phyloP scores from a whole-genome alignment of 805 yeast genomes.

The Wickerhamomyces pijperi region DNA sequence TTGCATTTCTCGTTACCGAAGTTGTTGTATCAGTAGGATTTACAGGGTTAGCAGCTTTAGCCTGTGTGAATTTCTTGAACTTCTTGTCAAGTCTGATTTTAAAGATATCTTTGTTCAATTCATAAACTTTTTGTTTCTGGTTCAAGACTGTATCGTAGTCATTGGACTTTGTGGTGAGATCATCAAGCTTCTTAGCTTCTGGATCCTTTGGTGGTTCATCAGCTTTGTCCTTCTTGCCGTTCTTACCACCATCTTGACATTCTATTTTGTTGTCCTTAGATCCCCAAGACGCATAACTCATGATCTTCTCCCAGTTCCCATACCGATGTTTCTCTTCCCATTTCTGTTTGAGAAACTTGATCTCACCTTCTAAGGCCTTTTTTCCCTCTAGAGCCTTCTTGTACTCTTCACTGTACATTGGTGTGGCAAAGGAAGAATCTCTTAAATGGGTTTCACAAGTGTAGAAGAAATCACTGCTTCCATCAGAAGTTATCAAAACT shows the following conservation, averaged over 20 bases:
- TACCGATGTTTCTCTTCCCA: constrained; percentile 20
- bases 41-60: background rate
- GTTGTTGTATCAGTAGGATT: background rate
- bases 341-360: constrained; percentile 9
- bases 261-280: constrained; percentile 1
- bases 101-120: constrained; percentile 29
- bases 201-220: constrained; percentile 1
- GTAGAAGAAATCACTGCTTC: constrained; percentile 15
- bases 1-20: constrained; percentile 12
- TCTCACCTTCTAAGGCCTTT: constrained; percentile 12
- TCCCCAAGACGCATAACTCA: constrained; percentile 7
- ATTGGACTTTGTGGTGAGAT: constrained; percentile 2
- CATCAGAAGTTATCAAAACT: constrained; percentile 17
- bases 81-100: constrained; percentile 24
- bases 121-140: constrained; percentile 24
- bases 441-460: constrained; percentile 17
- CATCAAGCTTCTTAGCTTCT: constrained; percentile 10
- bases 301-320: constrained; percentile 15
- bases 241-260: constrained; percentile 7
- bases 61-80: constrained; percentile 4
- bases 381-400: constrained; percentile 10
- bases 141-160: constrained; percentile 13
- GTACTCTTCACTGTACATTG: constrained; percentile 14
- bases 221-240: constrained; percentile 6
- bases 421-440: constrained; percentile 15